Conservation (phyloP, 306 rosid species). For the Rubus parviflorus region DNA sequence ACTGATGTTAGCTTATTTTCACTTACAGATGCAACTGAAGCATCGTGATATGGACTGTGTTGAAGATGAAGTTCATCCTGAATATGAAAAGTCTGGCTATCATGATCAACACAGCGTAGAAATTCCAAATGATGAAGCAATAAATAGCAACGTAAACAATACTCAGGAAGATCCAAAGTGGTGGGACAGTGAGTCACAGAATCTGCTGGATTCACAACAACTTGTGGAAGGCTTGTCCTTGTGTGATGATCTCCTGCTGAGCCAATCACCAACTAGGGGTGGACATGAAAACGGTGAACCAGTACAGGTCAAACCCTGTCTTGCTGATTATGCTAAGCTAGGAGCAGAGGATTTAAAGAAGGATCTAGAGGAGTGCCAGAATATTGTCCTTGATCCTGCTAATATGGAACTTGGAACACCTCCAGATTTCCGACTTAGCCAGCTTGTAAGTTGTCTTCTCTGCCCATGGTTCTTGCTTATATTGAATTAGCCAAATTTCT, state of each 20-base stretch:
- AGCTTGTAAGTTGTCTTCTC: constrained; percentile 50
- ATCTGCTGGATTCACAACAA: constrained; percentile 73
- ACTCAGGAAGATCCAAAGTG: constrained; percentile 62
- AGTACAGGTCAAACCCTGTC: constrained; percentile 36
- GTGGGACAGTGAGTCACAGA: constrained; percentile 91
- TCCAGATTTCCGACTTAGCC: constrained; percentile 76
- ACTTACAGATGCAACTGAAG: constrained; percentile 20
- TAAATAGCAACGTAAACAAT: constrained; percentile 35
- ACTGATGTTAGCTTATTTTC: constrained; percentile 20
- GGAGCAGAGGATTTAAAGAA: constrained; percentile 76
- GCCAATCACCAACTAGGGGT: constrained; percentile 72
- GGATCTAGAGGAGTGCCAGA: constrained; percentile 79
- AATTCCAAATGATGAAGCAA: constrained; percentile 31
- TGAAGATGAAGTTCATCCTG: constrained; percentile 47
- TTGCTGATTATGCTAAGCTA: constrained; percentile 61
- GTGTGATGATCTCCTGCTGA: constrained; percentile 70
- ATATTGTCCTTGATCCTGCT: constrained; percentile 53
- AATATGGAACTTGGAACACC: constrained; percentile 60
- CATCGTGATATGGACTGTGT: constrained; percentile 24
- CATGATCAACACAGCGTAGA: constrained; percentile 31
- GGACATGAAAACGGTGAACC: constrained; percentile 34
- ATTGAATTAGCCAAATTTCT: background rate
- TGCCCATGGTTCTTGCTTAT: background rate
- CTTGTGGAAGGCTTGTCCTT: constrained; percentile 69
- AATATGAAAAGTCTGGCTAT: constrained; percentile 32